Base-by-base conservation (phyloP, 257 asterid species). In the Ligustrum vulgare region DNA sequence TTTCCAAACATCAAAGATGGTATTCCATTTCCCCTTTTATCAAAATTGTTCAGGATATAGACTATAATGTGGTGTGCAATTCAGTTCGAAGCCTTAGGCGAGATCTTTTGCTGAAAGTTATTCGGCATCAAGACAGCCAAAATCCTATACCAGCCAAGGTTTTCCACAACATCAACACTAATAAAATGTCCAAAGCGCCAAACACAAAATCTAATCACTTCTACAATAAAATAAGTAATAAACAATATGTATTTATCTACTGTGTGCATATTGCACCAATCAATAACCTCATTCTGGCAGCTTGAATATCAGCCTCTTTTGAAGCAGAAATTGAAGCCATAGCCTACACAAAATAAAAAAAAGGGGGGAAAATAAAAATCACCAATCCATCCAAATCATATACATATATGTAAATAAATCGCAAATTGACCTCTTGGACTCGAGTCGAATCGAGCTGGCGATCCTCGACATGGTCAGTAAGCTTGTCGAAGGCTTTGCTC, bases 361-460 rank as follows among this genome's bases (percentile, higher is more conserved):
- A 36, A 60, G 6, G 37, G 56, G 7, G 41, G 7, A 11, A 31
- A 3, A 58, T 3, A 18, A 8, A 74, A 41, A 69, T 12, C 7
- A 1, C 31, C 15, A 33, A 70, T n/a, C 60, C 32, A 34, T 33
- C 25, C 25, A 34, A 1, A 3, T 37, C 0, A 32, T 5, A 56
- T 28, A 31, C 60, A 12, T 60, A 0, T 1, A 51, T 13, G 45
- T 12, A 3, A 25, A 63, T 8, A 34, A 37, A 58, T 11, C 18
- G n/a, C 41, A 78, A 70, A 43, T 72, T 20, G 36, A 94, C 98
- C 86, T 90, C 96, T 80, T 95, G 98, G 70, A 95, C 99, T 70
- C 98, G 90, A 62, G 97, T 92, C 11, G 99, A 95, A 78, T 95
- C 96, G 74, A 95, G 99, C 79, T 95, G 98, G 71, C 98, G 98